These are phyloP conservation scores for Selaginella tamariscina DNA, from an alignment of 75 land plant species.

Conservation along the genomic window DNA sequence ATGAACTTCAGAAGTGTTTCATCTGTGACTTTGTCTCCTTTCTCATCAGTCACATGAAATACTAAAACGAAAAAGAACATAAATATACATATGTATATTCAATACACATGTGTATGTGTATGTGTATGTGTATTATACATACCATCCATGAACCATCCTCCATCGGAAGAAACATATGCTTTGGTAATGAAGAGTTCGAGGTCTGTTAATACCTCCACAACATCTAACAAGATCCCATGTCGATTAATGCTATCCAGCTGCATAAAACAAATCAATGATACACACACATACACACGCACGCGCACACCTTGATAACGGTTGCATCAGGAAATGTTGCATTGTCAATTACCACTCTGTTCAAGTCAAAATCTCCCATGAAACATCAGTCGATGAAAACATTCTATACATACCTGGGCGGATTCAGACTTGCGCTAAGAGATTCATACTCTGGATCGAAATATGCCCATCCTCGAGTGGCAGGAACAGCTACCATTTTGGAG, in stretches of 20 bases:
- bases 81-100: no score
- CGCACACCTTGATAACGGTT: constrained; percentile 2
- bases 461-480: constrained; percentile 33
- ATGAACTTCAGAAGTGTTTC: background rate
- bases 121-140: background rate
- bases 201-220: background rate
- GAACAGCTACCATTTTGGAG: background rate
- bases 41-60: constrained; percentile 16
- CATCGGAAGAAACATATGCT: constrained; percentile 11
- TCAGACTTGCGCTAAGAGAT: constrained; percentile 45
- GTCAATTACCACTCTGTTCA: background rate
- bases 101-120: no score
- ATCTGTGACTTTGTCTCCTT: constrained; percentile 4
- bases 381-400: background rate
- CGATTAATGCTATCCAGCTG: constrained; percentile 7
- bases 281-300: background rate
- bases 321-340: constrained; percentile 1
- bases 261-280: background rate
- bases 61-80: constrained; percentile 13
- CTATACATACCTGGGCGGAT: constrained; percentile 63
- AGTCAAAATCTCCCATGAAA: background rate
- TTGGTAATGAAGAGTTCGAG: constrained; percentile 8
- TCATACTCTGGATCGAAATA: constrained; percentile 95
- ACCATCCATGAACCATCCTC: constrained; percentile 10
- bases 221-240: constrained; percentile 3